Evolutionary conservation across 2,329 filamentous ascomycete genomes (phyloP).

Genomic region (Fusarium denticulatum): DNA sequence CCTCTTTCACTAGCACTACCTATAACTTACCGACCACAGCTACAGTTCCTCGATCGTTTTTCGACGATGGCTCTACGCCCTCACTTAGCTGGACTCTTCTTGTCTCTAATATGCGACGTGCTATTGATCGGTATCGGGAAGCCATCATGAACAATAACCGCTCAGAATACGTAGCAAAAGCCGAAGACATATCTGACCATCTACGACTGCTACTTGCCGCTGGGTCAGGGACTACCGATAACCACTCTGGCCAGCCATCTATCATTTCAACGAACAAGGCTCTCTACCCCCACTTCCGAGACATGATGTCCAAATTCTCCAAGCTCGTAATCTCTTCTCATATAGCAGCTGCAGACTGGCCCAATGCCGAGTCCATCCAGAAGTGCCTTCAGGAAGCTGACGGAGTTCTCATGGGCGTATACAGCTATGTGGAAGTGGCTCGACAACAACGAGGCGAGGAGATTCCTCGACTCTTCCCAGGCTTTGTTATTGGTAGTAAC

Average conservation of each 20-base stretch:
- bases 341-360: conserved; percentile 96
- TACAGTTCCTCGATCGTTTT: conserved; percentile 82
- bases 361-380: conserved; percentile 89
- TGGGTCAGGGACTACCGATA: conserved; percentile 96
- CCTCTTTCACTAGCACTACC: conserved; percentile 68
- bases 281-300: conserved; percentile 94
- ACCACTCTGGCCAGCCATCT: conserved; percentile 98
- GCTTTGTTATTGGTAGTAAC: conserved; percentile 87
- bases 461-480: conserved; percentile 90
- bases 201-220: conserved; percentile 92
- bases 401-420: conserved; percentile 91
- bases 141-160: conserved; percentile 85
- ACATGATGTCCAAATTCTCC: conserved; percentile 99
- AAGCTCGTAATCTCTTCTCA: conserved; percentile 98
- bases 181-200: conserved; percentile 99
- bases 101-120: conserved; percentile 90
- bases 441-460: conserved; percentile 92
- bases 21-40: conserved; percentile 68
- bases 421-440: conserved; percentile 95
- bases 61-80: conserved; percentile 84
- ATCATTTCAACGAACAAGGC: conserved; percentile 99
- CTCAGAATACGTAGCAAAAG: conserved; percentile 89
- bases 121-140: conserved; percentile 89
- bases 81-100: conserved; percentile 89
- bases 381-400: conserved; percentile 99